Percentiles rank a stretch among this genome's conserved stretches.
These are phyloP conservation scores for Penicillium hesseltinei DNA, from an alignment of 2,329 filamentous ascomycete species.

Conservation along the genomic window DNA sequence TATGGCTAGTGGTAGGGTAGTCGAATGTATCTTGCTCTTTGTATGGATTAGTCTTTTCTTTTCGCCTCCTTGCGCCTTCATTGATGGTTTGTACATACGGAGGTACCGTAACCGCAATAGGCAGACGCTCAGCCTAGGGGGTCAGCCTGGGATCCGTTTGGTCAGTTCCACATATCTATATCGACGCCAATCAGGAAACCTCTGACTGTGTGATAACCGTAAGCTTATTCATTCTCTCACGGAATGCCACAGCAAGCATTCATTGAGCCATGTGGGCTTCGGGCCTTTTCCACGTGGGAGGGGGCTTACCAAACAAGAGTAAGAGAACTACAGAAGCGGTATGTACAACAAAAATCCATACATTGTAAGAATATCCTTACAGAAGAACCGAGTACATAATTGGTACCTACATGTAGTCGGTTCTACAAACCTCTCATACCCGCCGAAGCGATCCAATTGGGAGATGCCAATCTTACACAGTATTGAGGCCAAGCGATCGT, in stretches of 20 bases:
- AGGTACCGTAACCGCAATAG: not conserved
- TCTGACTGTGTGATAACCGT: not conserved
- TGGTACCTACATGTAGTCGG: not conserved
- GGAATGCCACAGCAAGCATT: not conserved
- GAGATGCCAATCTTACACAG: not conserved
- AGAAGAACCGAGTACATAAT: not conserved
- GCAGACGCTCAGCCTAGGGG: not conserved
- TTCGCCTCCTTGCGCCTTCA: not conserved
- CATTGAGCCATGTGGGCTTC: constrained; percentile 4
- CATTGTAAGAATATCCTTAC: not conserved
- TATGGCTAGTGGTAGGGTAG: not conserved
- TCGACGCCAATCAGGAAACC: not conserved
- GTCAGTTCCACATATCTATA: not conserved
- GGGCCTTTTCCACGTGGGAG: not conserved
- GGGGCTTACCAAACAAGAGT: not conserved
- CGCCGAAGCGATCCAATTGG: not conserved
- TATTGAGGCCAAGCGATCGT: not conserved
- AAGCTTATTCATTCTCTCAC: not conserved
- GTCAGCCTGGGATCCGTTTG: not conserved
- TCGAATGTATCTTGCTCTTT: not conserved
- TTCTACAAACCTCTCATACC: not conserved
- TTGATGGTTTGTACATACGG: not conserved
- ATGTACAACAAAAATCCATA: not conserved
- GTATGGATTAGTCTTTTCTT: not conserved
- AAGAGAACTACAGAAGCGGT: not conserved